phyloP scores from a whole-genome alignment of 169 alveolate species.

The Eimeria sp. region DNA sequence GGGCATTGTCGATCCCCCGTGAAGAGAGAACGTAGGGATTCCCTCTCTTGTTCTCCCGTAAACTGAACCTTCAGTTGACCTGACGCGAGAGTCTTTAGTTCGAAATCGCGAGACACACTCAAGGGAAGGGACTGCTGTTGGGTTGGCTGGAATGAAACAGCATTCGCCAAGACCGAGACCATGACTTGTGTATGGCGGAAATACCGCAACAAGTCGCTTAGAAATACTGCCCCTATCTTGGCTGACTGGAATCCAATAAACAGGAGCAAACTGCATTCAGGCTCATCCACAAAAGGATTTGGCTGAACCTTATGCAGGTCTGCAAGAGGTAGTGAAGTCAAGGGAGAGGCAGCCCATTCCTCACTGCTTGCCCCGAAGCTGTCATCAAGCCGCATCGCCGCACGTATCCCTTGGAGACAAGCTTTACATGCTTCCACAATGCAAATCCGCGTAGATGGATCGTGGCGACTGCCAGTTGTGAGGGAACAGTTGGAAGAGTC shows the following conservation, averaged over 20 bases:
- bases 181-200: conserved; percentile 71
- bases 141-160: conserved; percentile 50
- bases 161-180: conserved; percentile 73
- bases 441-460: conserved; percentile 37
- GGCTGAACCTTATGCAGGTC: conserved; percentile 47
- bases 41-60: conserved; percentile 66
- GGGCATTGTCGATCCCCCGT: neutral
- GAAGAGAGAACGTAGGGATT: conserved; percentile 66
- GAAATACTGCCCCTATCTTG: conserved; percentile 72
- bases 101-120: conserved; percentile 71
- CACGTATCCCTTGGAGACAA: conserved; percentile 33
- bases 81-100: conserved; percentile 70
- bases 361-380: neutral
- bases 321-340: neutral
- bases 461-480: conserved; percentile 25
- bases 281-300: conserved; percentile 24
- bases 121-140: conserved; percentile 69
- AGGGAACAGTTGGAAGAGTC: conserved; percentile 19
- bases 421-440: conserved; percentile 32
- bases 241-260: conserved; percentile 81
- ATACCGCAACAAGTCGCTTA: conserved; percentile 72
- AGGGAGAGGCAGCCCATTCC: conserved; percentile 19
- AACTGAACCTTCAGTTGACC: conserved; percentile 58
- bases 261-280: conserved; percentile 9
- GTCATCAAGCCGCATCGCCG: conserved; percentile 54